Evolutionary conservation across 2,329 filamentous ascomycete genomes (phyloP).

Genomic region (Lecanicillium sp.): DNA sequence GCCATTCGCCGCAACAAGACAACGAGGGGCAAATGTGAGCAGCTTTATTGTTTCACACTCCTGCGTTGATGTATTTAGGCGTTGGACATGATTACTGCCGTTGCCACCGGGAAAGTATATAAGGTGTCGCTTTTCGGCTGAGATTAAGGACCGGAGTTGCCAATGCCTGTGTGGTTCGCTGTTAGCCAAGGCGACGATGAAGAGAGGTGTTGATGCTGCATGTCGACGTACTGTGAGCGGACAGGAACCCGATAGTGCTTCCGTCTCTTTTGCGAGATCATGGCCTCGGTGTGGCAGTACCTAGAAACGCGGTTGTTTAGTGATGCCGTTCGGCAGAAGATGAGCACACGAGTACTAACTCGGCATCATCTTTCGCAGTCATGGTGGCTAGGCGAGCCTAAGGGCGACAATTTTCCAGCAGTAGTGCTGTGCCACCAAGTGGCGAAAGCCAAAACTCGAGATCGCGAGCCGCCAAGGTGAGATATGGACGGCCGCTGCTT

Average conservation of each 20-base stretch:
- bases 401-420: slow-evolving; percentile 4
- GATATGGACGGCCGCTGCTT: slow-evolving; percentile 4
- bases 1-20: slow-evolving; percentile 76
- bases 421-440: slow-evolving; percentile 7
- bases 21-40: slow-evolving; percentile 70
- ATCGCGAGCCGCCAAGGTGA: slow-evolving; percentile 6
- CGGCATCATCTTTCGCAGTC: slow-evolving; percentile 12
- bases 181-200: not conserved
- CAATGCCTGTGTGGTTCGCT: slow-evolving; percentile 58
- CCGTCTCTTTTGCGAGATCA: slow-evolving; percentile 55
- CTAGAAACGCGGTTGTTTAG: slow-evolving; percentile 31
- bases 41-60: slow-evolving; percentile 69
- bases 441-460: slow-evolving; percentile 11
- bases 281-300: slow-evolving; percentile 57
- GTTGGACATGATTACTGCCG: slow-evolving; percentile 59
- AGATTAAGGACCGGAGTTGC: slow-evolving; percentile 87
- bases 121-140: slow-evolving; percentile 66
- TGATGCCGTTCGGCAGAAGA: not conserved
- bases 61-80: slow-evolving; percentile 61
- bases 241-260: slow-evolving; percentile 64
- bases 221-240: slow-evolving; percentile 52
- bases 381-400: slow-evolving; percentile 2
- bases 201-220: not conserved
- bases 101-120: slow-evolving; percentile 79
- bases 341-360: slow-evolving; percentile 1